Conservation (phyloP, 2,329 filamentous ascomycete species). For the Alternaria tenuissima region DNA sequence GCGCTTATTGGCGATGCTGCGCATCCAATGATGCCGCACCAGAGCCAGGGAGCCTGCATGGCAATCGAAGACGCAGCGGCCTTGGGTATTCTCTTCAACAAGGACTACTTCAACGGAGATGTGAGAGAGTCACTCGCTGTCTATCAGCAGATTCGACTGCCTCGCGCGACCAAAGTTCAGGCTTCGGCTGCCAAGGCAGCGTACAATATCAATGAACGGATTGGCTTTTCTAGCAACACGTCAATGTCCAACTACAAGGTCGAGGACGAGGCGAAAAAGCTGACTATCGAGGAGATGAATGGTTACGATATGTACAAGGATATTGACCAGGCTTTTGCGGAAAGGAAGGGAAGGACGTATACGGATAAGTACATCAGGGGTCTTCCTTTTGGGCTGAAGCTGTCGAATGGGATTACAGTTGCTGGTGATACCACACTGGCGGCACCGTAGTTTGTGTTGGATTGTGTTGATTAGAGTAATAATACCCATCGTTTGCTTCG, state of each 20-base stretch:
- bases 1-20: constrained; percentile 72
- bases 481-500: background rate
- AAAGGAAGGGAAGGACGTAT: constrained; percentile 19
- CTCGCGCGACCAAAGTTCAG: constrained; percentile 51
- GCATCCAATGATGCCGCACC: constrained; percentile 75
- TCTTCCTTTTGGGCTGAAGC: constrained; percentile 17
- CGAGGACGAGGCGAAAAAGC: constrained; percentile 65
- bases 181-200: constrained; percentile 48
- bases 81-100: constrained; percentile 68
- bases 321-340: constrained; percentile 24
- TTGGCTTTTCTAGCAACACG: constrained; percentile 69
- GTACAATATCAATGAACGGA: constrained; percentile 52
- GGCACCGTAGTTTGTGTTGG: background rate
- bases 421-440: background rate
- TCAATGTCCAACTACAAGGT: constrained; percentile 67
- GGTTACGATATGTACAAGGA: constrained; percentile 34
- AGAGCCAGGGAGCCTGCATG: constrained; percentile 74
- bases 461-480: background rate
- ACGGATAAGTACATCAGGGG: constrained; percentile 13
- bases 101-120: constrained; percentile 52
- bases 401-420: constrained; percentile 18
- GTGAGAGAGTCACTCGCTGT: constrained; percentile 43
- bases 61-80: constrained; percentile 72
- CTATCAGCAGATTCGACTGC: constrained; percentile 49
- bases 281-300: constrained; percentile 77